These are phyloP conservation scores for Oryza meridionalis DNA, from an alignment of 176 grass and related monocot species.

Conservation along the genomic window DNA sequence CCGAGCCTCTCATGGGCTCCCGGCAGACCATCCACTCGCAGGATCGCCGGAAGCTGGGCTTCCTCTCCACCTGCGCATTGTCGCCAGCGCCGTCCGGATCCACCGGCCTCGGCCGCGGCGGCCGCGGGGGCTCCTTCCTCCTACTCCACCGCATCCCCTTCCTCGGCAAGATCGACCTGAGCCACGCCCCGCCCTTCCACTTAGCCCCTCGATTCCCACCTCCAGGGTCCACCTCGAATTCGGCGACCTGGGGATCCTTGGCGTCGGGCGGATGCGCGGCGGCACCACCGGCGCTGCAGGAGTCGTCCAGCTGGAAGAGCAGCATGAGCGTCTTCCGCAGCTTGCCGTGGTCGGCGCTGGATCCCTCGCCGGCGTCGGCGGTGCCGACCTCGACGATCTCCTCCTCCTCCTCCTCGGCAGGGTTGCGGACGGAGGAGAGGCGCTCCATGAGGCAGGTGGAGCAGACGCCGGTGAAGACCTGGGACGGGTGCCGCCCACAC, in stretches of 20 bases:
- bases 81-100: conserved; percentile 18
- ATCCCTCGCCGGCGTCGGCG: neutral
- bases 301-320: conserved; percentile 92
- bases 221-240: neutral
- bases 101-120: neutral
- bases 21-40: conserved; percentile 62
- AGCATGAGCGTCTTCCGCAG: conserved; percentile 79
- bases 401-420: conserved; percentile 32
- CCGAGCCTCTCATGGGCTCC: conserved; percentile 44
- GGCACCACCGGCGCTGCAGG: neutral
- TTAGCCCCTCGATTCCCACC: conserved; percentile 32
- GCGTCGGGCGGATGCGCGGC: neutral
- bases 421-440: conserved; percentile 68
- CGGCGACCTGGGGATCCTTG: conserved; percentile 10
- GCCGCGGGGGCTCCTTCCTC: conserved; percentile 35
- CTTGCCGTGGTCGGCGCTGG: conserved; percentile 40
- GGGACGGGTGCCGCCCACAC: conserved; percentile 71
- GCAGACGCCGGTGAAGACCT: conserved; percentile 79
- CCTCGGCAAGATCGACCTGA: conserved; percentile 62
- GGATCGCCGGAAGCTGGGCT: conserved; percentile 57
- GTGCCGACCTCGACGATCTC: conserved; percentile 73
- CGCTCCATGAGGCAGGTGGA: conserved; percentile 89
- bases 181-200: conserved; percentile 56
- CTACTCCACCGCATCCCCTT: conserved; percentile 40
- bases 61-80: conserved; percentile 40